phyloP scores from a whole-genome alignment of 495 filamentous ascomycete species.

The Xanthoparmelia taractica region DNA sequence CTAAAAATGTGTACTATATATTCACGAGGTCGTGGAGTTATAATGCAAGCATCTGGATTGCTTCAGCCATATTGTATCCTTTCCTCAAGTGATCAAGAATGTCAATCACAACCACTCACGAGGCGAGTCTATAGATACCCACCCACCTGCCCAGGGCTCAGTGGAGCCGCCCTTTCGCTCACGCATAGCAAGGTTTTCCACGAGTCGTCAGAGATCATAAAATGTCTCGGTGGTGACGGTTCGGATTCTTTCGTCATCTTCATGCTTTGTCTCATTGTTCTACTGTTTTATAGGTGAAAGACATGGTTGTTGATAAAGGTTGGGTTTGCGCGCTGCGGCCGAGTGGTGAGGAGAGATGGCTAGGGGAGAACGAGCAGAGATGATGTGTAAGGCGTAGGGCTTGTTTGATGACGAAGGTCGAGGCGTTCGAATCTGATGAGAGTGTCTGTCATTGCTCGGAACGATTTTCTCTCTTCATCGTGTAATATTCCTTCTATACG shows the following conservation, averaged over 20 bases:
- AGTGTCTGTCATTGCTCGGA: neutral
- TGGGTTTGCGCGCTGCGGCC: neutral
- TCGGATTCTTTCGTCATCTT: neutral
- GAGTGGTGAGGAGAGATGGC: neutral
- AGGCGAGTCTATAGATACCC: neutral
- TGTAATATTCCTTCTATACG: neutral
- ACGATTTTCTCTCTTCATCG: neutral
- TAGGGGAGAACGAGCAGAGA: neutral
- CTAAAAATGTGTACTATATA: neutral
- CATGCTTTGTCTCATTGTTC: neutral
- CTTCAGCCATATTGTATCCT: neutral
- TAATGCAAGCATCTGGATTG: conserved; percentile 1
- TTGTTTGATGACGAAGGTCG: neutral
- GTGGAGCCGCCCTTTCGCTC: neutral
- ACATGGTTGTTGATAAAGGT: too few species aligned
- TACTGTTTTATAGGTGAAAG: neutral
- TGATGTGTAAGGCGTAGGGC: neutral
- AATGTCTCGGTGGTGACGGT: neutral
- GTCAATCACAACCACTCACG: neutral
- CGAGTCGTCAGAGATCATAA: neutral
- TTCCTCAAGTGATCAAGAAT: neutral
- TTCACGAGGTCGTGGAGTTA: conserved; percentile 1
- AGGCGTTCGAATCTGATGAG: neutral
- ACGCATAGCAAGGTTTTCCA: neutral
- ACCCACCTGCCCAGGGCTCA: neutral